Evolutionary conservation across 2,329 filamentous ascomycete species (phyloP), one percentile per base, ranked within the genome.

Genomic region (Pyrenochaeta sp.): DNA sequence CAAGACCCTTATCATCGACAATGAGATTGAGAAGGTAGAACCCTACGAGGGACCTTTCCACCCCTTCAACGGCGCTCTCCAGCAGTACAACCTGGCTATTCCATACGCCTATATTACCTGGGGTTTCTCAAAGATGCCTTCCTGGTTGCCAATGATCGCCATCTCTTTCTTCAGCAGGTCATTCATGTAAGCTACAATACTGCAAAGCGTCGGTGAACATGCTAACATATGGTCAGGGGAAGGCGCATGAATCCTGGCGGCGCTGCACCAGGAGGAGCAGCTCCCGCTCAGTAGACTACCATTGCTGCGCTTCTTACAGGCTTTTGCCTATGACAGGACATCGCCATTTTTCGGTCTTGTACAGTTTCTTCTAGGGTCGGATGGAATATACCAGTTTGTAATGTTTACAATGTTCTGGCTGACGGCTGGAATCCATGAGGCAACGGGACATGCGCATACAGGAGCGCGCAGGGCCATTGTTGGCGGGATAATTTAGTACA

Each of bases 61-160:
- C 71, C 89, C 89, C 49, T 87, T 90, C 65, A 82, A 89, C 61
- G 87, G 89, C 51, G 72, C 75, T 49, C 73, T 88, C 28, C 84
- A 83, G 47, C 72, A 88, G 75, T 79, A 82, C 53, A 79, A 81
- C 53, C 60, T 90, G 20, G 76, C 81, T 21, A 72, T 87, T 38
- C 86, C 87, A 26, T 72, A 87, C 29, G 89, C 80, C 44, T 91
- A 89, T 66, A 56, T 81, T 37, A 77, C 90, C 58, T 90, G 83
- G 82, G 77, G 63, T 20, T 78, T 86, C 61, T 73, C 77, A 22
- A 74, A 77, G 68, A 76, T 86, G 54, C 84, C 84, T 3, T 84
- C 79, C 58, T 93, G 89, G 89, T 73, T 83, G 41, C 85, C 90
- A 65, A 92, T 93, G 89, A 79, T 93, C 57, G 67, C 82, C 35